Evolutionary conservation across 208 protist genomes (phyloP).

Genomic region (Phytomonas sp.): DNA sequence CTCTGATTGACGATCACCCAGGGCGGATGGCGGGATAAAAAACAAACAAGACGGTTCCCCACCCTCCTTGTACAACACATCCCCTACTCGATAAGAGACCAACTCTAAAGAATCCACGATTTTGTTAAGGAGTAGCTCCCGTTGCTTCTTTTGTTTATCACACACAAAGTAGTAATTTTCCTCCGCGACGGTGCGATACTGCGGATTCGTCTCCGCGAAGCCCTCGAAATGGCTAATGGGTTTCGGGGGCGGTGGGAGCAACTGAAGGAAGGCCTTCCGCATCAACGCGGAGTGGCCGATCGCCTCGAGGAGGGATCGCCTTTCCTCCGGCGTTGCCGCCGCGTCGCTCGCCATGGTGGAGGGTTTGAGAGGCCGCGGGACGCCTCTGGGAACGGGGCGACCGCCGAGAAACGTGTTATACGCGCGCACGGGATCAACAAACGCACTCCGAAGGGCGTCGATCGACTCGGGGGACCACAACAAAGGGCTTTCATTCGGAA

Average conservation of each 20-base stretch:
- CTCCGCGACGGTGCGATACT: slow-evolving; percentile 32
- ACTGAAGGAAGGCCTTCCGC: slow-evolving; percentile 13
- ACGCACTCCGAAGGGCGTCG: too few relatives aligned
- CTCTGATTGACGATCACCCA: too few relatives aligned
- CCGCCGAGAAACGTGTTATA: slow-evolving; percentile 13
- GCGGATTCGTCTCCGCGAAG: neutral
- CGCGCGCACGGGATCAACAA: too few relatives aligned
- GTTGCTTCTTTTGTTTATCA: slow-evolving; percentile 25
- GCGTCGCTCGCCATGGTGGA: too few relatives aligned
- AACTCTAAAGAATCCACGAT: slow-evolving; percentile 17
- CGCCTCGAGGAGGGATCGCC: neutral
- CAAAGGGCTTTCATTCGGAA: too few relatives aligned
- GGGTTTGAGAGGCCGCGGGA: slow-evolving; percentile 4
- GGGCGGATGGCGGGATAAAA: too few relatives aligned
- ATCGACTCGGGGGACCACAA: too few relatives aligned
- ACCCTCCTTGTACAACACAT: slow-evolving; percentile 20
- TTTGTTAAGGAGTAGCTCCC: slow-evolving; percentile 20
- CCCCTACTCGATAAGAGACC: neutral
- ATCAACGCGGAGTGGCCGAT: slow-evolving; percentile 17
- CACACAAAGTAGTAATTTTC: slow-evolving; percentile 23
- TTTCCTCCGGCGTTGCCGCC: too few relatives aligned
- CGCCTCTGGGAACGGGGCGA: slow-evolving; percentile 9
- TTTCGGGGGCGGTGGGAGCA: slow-evolving; percentile 18
- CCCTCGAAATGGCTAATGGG: slow-evolving; percentile 3
- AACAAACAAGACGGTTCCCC: too few relatives aligned